Evolutionary conservation across 768 basidiomycete species (phyloP).

Genomic region (Amanita muscaria): DNA sequence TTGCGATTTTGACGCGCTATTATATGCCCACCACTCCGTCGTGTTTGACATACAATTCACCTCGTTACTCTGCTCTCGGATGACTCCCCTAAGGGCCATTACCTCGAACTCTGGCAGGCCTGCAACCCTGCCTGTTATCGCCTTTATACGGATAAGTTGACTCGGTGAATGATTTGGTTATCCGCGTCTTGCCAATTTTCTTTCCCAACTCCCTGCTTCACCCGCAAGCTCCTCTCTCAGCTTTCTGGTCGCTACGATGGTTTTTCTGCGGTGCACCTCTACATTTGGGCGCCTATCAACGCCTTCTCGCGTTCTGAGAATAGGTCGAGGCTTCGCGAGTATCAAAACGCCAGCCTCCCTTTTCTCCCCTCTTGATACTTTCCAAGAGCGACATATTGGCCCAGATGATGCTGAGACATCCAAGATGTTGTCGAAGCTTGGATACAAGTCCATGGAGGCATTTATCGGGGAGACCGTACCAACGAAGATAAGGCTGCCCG

Average conservation of each 20-base stretch:
- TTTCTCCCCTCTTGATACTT: slow-evolving; percentile 84
- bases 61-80: not conserved
- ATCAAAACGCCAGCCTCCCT: slow-evolving; percentile 52
- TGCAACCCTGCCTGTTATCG: not conserved
- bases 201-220: slow-evolving; percentile 12
- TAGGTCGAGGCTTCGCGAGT: slow-evolving; percentile 44
- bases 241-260: slow-evolving; percentile 22
- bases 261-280: slow-evolving; percentile 17
- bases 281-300: slow-evolving; percentile 8
- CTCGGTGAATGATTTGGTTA: slow-evolving; percentile 54
- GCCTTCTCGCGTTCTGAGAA: slow-evolving; percentile 16
- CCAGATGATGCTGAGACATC: slow-evolving; percentile 76
- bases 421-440: slow-evolving; percentile 76
- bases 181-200: slow-evolving; percentile 19
- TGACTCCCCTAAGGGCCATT: not conserved
- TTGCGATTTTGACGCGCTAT: slow-evolving; percentile 14
- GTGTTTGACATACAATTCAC: not conserved
- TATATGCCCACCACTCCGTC: slow-evolving; percentile 4
- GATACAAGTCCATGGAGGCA: slow-evolving; percentile 81
- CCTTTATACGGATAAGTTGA: slow-evolving; percentile 25
- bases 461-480: slow-evolving; percentile 85
- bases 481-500: slow-evolving; percentile 61
- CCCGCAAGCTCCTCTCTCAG: slow-evolving; percentile 14
- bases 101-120: not conserved
- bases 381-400: slow-evolving; percentile 86